Base-by-base conservation (phyloP, 2,329 filamentous ascomycete genomes). In the Exserohilum rostratum region DNA sequence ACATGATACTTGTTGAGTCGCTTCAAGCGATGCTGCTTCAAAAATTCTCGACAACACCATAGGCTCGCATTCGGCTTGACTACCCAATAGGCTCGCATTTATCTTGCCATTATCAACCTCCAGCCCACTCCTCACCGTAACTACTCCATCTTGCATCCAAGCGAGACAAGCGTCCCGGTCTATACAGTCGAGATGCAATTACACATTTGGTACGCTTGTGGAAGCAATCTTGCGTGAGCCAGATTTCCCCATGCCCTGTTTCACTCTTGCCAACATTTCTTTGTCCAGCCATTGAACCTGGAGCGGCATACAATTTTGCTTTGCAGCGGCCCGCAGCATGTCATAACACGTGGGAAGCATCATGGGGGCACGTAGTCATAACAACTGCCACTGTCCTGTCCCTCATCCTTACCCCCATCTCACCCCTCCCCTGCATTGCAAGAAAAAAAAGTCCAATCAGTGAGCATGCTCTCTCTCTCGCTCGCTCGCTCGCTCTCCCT, bases 91-190 rank as follows among this genome's bases (percentile, higher is more conserved):
- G 18, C 30, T 34, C 3, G 22, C 22, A 45, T 17, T 11, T 34
- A 34, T 45, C 12, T 34, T 30, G 9, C 42, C 30, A 34, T 34
- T 45, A 25, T 34, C 7, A 12, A 6, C 20, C 33, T 45, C n/a
- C 17, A 33, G 22, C 18, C 29, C 42, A 45, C 17, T 15, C n/a
- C 30, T 34, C 30, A 22, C 18, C 18, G 12, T 12, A 34, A 34
- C 30, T 34, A 34, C 18, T 45, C 9, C 4, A 15, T n/a, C 12
- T 25, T 45, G 30, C 42, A 45, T 34, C 20, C 30, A 45, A 45
- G 42, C 42, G 30, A 45, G 18, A 34, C 42, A 45, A 45, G 42
- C 42, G 42, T 45, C 6, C 42, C 13, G 18, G 42, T 34, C 42
- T 15, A 34, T 45, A 34, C n/a, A 27, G 6, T 9, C n/a, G 17